Evolutionary conservation across 306 rosid genomes (phyloP), one percentile per base, ranked within the genome.

Genomic region (Canavalia gladiata): DNA sequence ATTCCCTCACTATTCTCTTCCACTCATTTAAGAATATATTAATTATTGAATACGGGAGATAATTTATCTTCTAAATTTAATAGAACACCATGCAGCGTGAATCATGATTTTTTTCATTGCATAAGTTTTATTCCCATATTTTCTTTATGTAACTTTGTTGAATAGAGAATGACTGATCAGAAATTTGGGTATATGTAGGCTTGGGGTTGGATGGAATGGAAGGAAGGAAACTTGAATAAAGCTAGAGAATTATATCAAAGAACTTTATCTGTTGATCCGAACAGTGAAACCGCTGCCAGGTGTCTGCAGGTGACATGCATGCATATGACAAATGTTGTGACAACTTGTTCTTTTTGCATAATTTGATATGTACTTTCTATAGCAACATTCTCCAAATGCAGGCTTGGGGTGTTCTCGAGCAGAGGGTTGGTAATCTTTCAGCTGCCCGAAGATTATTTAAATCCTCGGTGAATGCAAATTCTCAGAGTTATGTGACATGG

Each of bases 201-300:
- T 41, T 95, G 99, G 99, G 99, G 99, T 75, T 95, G 99, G 99
- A 95, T 95, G 97, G 99, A 95, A 86, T 95, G 99, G 97, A 95
- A 93, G 85, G 99, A 93, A 91, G 94, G 97, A 59, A 92, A 95
- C 79, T 80, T 93, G 50, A 87, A 73, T 33, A 91, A 85, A 33
- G 97, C 99, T 45, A 89, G 99, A 87, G 88, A 85, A 67, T 86
- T 95, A 64, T 95, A 95, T 87, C 92, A 91, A 57, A 93, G 81
- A 73, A 92, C 93, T 31, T 51, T 95, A 77, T 82, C 87, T 6
- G 89, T 95, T 51, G 78, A 90, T 86, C 74, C 86, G 35, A 82
- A 88, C 57, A 91, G 88, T 81, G 97, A 95, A 84, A 91, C 89
- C 88, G 97, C 99, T 37, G 97, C 97, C 42, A 89, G 99, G 83